Evolutionary conservation across 768 basidiomycete genomes (phyloP).

Genomic region (Agaricus blazei): DNA sequence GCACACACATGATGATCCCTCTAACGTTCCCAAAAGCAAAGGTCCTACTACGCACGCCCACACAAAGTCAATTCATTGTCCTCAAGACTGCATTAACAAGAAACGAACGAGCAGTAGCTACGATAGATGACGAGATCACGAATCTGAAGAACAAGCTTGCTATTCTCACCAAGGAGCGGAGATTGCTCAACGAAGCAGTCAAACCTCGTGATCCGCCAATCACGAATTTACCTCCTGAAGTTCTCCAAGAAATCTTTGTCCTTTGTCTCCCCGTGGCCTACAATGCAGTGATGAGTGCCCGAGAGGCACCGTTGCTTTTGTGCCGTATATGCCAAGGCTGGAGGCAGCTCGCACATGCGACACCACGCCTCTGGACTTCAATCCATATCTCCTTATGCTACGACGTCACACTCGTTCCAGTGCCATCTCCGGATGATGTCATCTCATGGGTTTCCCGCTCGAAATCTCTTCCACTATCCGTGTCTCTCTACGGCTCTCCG

Average conservation of each 20-base stretch:
- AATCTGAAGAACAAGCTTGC: background rate
- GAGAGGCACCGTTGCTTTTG: constrained; percentile 15
- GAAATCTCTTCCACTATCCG: background rate
- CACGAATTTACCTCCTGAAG: constrained; percentile 14
- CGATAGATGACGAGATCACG: background rate
- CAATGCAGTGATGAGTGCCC: constrained; percentile 9
- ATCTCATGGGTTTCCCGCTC: constrained; percentile 1
- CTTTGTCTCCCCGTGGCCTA: constrained; percentile 12
- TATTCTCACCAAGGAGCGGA: background rate
- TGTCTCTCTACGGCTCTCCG: background rate
- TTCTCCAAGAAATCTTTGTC: constrained; percentile 17
- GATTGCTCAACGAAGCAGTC: background rate
- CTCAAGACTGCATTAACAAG: too few relatives aligned
- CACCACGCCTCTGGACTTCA: constrained; percentile 14
- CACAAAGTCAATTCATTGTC: too few relatives aligned
- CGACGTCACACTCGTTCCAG: background rate
- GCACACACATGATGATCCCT: too few relatives aligned
- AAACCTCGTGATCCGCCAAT: constrained; percentile 1
- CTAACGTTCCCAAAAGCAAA: too few relatives aligned
- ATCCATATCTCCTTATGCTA: constrained; percentile 8
- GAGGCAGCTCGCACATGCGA: constrained; percentile 13
- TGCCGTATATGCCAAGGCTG: constrained; percentile 13
- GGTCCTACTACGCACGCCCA: too few relatives aligned
- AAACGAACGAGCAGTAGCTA: too few relatives aligned
- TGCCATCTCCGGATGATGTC: background rate